A percentile compares a stretch with the other conserved stretches of the same genome.
phyloP scores from a whole-genome alignment of 768 basidiomycete species.

The Boletus subparvulus region DNA sequence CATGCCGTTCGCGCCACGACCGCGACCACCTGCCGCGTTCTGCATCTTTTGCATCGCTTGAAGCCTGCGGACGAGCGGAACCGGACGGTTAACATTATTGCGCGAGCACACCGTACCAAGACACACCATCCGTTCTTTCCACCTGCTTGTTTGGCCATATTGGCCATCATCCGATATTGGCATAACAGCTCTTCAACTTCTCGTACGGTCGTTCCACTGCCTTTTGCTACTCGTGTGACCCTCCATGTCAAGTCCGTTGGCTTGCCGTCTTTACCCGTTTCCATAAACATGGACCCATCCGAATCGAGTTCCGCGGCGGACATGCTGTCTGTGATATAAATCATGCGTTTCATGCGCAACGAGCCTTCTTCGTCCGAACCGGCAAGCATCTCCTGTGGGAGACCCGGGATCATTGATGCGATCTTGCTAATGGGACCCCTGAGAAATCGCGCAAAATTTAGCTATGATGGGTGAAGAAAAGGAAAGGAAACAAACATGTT shows the following conservation, averaged over 20 bases:
- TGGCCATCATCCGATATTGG: constrained; percentile 98
- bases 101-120: background rate
- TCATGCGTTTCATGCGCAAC: constrained; percentile 92
- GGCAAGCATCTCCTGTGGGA: constrained; percentile 86
- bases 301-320: constrained; percentile 90
- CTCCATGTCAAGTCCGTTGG: constrained; percentile 87
- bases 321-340: constrained; percentile 99
- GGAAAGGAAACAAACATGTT: constrained; percentile 68
- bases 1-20: constrained; percentile 83
- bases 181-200: constrained; percentile 98
- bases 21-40: constrained; percentile 78
- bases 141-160: constrained; percentile 97
- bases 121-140: constrained; percentile 92
- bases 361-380: constrained; percentile 94
- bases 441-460: constrained; percentile 10
- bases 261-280: constrained; percentile 77
- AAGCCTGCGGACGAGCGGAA: constrained; percentile 46
- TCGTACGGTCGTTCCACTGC: constrained; percentile 90
- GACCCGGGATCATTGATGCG: constrained; percentile 97
- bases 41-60: constrained; percentile 95
- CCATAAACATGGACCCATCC: constrained; percentile 90
- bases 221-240: constrained; percentile 85
- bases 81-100: constrained; percentile 4
- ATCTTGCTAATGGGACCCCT: constrained; percentile 99
- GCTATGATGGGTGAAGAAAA: constrained; percentile 1